These are phyloP conservation scores for Neurospora sp. DNA, from an alignment of 495 filamentous ascomycete genomes.

Conservation along the genomic window DNA sequence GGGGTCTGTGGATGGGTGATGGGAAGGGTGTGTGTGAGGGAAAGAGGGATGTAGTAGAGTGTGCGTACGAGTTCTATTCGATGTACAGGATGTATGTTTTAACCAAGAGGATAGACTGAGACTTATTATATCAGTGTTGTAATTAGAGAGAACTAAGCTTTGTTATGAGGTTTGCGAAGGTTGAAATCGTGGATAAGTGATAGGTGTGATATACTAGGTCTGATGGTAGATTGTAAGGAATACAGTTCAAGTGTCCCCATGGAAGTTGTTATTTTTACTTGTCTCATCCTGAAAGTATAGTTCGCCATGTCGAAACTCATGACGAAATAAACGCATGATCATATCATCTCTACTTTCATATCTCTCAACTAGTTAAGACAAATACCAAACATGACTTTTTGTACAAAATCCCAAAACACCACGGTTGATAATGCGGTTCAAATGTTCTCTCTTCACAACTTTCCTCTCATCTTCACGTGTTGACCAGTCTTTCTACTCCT, in stretches of 20 bases:
- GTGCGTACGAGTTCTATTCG: neutral
- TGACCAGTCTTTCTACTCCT: neutral
- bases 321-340: too few species aligned
- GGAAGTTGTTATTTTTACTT: too few species aligned
- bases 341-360: neutral
- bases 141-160: neutral
- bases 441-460: constrained; percentile 1
- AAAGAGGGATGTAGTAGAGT: neutral
- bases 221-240: too few species aligned
- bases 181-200: neutral
- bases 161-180: neutral
- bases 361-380: neutral
- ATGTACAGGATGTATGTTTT: neutral
- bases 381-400: neutral
- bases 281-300: too few species aligned
- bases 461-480: constrained; percentile 1
- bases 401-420: neutral
- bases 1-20: too few species aligned
- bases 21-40: neutral
- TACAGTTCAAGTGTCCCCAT: too few species aligned
- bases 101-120: neutral
- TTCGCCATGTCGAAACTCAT: too few species aligned
- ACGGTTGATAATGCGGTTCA: neutral
- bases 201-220: neutral
- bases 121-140: neutral